A percentile compares a stretch with the other conserved stretches of the same genome.
Conservation (phyloP, 768 basidiomycete genomes). For the Trametes coccinea region DNA sequence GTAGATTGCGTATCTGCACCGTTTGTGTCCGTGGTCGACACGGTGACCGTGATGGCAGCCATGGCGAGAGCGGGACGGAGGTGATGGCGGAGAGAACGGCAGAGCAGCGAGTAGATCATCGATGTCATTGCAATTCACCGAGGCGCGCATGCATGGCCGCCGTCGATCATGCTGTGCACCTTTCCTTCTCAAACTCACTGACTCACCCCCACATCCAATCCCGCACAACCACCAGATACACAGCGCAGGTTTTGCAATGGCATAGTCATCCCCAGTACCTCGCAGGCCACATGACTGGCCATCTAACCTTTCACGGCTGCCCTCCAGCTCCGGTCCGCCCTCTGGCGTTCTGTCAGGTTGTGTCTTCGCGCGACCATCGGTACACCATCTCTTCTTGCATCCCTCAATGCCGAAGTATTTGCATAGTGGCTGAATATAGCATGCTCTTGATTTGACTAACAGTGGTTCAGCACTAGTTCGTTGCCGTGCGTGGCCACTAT, state of each 20-base stretch:
- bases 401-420: no score
- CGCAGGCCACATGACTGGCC: not conserved
- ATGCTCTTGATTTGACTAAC: no score
- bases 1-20: not conserved
- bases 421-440: no score
- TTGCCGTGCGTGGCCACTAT: no score
- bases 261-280: not conserved
- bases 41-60: constrained; percentile 9
- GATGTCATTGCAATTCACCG: constrained; percentile 1
- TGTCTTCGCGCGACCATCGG: no score
- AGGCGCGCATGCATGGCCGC: not conserved
- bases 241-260: no score
- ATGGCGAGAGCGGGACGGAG: not conserved
- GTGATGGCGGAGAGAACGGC: not conserved
- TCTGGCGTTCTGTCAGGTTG: no score
- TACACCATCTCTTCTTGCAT: no score
- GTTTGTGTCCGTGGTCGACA: constrained; percentile 2
- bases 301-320: no score
- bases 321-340: no score
- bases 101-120: not conserved
- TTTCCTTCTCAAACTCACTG: not conserved
- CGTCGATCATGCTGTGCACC: not conserved
- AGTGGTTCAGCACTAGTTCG: no score
- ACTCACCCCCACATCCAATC: not conserved
- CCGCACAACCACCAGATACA: no score